These are phyloP conservation scores for Claviceps pazoutovae DNA, from an alignment of 2,329 filamentous ascomycete genomes.

Conservation along the genomic window DNA sequence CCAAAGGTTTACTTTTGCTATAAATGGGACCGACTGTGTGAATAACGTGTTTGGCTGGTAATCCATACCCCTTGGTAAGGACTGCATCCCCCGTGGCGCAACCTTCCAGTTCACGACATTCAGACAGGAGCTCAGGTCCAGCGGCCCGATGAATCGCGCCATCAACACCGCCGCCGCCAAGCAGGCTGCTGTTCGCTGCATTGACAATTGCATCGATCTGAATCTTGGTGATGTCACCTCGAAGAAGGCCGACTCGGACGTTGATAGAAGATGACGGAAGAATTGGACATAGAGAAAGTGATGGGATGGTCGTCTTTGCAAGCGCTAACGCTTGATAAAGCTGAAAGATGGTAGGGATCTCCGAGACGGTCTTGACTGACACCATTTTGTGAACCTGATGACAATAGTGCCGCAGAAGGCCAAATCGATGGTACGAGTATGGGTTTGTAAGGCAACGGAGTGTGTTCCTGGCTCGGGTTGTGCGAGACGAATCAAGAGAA, in stretches of 20 bases:
- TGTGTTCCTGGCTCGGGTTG: neutral
- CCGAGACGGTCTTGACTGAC: conserved; percentile 24
- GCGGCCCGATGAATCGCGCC: conserved; percentile 78
- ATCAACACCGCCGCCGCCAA: conserved; percentile 83
- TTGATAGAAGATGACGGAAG: conserved; percentile 45
- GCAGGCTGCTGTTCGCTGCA: conserved; percentile 66
- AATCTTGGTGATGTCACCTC: conserved; percentile 71
- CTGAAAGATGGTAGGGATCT: conserved; percentile 48
- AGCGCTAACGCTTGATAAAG: conserved; percentile 44
- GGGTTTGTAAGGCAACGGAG: neutral
- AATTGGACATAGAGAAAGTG: conserved; percentile 8
- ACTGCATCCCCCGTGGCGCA: conserved; percentile 69
- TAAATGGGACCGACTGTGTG: conserved; percentile 87
- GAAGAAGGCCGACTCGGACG: conserved; percentile 53
- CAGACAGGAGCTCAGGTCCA: conserved; percentile 50
- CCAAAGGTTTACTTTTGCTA: conserved; percentile 17
- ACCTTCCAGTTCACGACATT: conserved; percentile 58
- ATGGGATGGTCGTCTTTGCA: conserved; percentile 7
- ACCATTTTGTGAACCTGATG: neutral
- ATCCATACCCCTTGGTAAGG: conserved; percentile 62
- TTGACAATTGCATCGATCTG: conserved; percentile 78
- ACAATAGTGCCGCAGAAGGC: neutral
- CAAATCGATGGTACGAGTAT: neutral
- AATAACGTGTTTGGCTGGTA: conserved; percentile 70
- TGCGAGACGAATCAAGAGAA: neutral